Evolutionary conservation across 2,329 filamentous ascomycete species (phyloP), one percentile per base, ranked within the genome.

Genomic region (Massarina eburnea): DNA sequence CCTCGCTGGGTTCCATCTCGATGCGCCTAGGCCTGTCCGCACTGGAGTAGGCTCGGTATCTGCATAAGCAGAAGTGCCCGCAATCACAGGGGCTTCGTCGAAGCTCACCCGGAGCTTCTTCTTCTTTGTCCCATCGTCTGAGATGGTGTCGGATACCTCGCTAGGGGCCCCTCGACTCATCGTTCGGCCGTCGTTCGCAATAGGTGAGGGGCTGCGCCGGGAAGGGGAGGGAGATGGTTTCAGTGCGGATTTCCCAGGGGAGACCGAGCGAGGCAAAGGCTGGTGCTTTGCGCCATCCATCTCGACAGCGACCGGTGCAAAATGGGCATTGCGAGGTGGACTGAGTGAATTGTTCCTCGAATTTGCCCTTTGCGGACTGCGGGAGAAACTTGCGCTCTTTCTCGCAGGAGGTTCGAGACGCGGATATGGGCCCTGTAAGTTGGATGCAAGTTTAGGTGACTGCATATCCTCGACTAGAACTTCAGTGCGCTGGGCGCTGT

Each of bases 91-190:
- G n/a, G 80, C 78, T 39, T 89, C 86, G 52, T 89, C 85, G 62
- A 91, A 96, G 71, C 90, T 96, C 37, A 91, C 88, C 19, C 88
- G 78, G 1, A 81, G 80, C 30, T 77, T 89, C 70, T 83, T 89
- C 48, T 81, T 80, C 48, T 71, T 71, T 19, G 58, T 60, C 24
- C 64, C 67, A 26, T 65, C 63, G 8, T 71, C 68, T 5, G 81
- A 84, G 3, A 75, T 74, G 1, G 71, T 78, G 51, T 84, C 81
- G 1, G 81, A 84, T 1, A 76, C 68, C 48, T 83, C 81, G 52
- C 79, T 81, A 5, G 75, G 67, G 24, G 77, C 34, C 14, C 20
- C 35, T 64, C 68, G 55, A 77, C 19, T 73, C 60, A 46, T 57
- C 20, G 40, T 77, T 72, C 37, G 78, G 72, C 37, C 83, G 76